phyloP scores from a whole-genome alignment of 1,284 basidiomycete genomes.

The Amylostereum chailletii region DNA sequence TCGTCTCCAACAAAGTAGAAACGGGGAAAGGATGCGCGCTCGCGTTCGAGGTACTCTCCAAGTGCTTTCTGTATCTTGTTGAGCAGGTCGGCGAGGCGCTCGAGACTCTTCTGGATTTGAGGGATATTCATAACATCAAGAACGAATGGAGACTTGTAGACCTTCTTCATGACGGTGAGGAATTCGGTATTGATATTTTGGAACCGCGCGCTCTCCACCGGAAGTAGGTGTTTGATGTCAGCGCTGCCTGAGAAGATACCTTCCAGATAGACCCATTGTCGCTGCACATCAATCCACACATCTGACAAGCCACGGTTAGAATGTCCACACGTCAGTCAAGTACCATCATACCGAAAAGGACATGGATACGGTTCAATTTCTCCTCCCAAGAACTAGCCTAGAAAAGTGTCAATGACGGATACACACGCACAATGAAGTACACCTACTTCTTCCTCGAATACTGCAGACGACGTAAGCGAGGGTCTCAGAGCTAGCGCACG shows the following conservation, averaged over 20 bases:
- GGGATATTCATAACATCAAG: slow-evolving; percentile 96
- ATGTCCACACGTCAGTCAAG: not conserved
- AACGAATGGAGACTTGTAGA: slow-evolving; percentile 97
- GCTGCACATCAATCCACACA: slow-evolving; percentile 98
- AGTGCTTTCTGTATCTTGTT: slow-evolving; percentile 99
- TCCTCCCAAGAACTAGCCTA: slow-evolving; percentile 89
- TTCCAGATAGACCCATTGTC: slow-evolving; percentile 99
- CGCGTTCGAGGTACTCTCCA: slow-evolving; percentile 97
- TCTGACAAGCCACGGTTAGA: slow-evolving; percentile 37
- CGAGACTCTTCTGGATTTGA: slow-evolving; percentile 93
- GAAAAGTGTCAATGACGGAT: slow-evolving; percentile 10
- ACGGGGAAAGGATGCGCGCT: slow-evolving; percentile 94
- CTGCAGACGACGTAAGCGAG: slow-evolving; percentile 27
- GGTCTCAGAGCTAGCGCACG: not conserved
- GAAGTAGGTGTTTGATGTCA: slow-evolving; percentile 96
- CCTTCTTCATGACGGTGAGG: slow-evolving; percentile 97
- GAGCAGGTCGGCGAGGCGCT: slow-evolving; percentile 91
- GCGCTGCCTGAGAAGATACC: slow-evolving; percentile 99
- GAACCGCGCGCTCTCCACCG: slow-evolving; percentile 94
- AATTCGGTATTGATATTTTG: slow-evolving; percentile 99
- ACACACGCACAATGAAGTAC: not conserved
- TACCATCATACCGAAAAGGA: slow-evolving; percentile 75
- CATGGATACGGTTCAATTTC: slow-evolving; percentile 90
- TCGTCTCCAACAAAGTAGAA: slow-evolving; percentile 99
- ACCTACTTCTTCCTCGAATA: slow-evolving; percentile 84